These are phyloP conservation scores for Fagus sylvatica DNA, from an alignment of 306 rosid species.

Conservation along the genomic window DNA sequence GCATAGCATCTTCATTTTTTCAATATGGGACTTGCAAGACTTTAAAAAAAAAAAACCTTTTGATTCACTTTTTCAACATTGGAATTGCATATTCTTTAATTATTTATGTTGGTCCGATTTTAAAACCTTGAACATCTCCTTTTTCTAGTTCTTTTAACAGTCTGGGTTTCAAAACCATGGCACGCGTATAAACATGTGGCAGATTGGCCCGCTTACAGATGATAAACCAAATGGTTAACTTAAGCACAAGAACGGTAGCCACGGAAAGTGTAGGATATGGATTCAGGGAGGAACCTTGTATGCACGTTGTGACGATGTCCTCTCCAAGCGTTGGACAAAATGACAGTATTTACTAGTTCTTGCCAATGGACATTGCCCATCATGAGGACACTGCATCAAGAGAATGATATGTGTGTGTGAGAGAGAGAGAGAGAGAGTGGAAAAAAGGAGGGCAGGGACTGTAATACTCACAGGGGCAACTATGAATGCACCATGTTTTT, in stretches of 20 bases:
- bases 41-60: too few species aligned
- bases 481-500: constrained; percentile 62
- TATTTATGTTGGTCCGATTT: too few species aligned
- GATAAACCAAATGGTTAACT: not conserved
- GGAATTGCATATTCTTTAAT: too few species aligned
- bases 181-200: not conserved
- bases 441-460: constrained; percentile 15
- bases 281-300: constrained; percentile 63
- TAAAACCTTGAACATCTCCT: too few species aligned
- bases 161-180: too few species aligned
- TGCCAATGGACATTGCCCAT: constrained; percentile 82
- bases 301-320: constrained; percentile 83
- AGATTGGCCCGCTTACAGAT: not conserved
- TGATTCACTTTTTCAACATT: too few species aligned
- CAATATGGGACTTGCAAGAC: too few species aligned
- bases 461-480: constrained; percentile 87
- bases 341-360: constrained; percentile 87
- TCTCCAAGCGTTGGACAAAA: constrained; percentile 91
- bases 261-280: constrained; percentile 22
- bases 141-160: too few species aligned
- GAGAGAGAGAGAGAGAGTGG: not conserved
- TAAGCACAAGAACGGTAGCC: not conserved
- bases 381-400: constrained; percentile 84
- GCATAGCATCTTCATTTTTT: too few species aligned
- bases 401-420: constrained; percentile 6